Evolutionary conservation across 2,329 filamentous ascomycete genomes (phyloP), one percentile per base, ranked within the genome.

Genomic region (Penicillium sp.): DNA sequence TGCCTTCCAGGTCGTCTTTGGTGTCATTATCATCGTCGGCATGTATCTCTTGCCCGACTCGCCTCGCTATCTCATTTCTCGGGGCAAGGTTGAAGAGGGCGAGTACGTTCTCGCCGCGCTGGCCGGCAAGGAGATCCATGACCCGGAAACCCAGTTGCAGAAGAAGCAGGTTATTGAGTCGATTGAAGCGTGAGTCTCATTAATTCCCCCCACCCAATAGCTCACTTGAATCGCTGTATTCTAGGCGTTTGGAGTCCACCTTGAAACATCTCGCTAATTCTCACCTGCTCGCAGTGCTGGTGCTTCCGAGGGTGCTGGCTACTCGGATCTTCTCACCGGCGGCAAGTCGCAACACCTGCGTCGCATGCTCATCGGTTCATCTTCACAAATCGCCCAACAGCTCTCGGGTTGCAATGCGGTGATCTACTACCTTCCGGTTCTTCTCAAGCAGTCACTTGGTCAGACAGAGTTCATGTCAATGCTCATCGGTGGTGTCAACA

Each of bases 81-180:
- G 69, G 45, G 71, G 71, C 45, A 68, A 71, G 32, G 64, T 75
- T 35, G 66, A 70, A 50, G 77, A 72, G 56, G 78, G 68, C 41
- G 69, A 72, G 36, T 68, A 70, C 13, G 76, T 79, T 11, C 72
- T 80, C 29, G 74, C 76, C 9, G 76, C 75, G 5, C 71, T 80
- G 4, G 68, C 67, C 40, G 74, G 73, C 9, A 62, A 64, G 25
- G 57, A 78, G 40, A 52, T 77, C 4, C 74, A 82, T 40, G 75
- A 79, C 53, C 68, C 73, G 7, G 77, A 84, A 59, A 82, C 82
- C 3, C 72, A 76, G 39, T 60, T 76, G 8, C 80, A 86, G 66
- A 76, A 78, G 57, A 78, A 83, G 45, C 81, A 85, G 1, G 83
- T 86, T n/a, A 68, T 81, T n/a, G 85, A 90, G 58, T 82, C 79